Evolutionary conservation across 352 stramenopile genomes (phyloP), one percentile per base, ranked within the genome.

Genomic region (Phytophthora tubulina): DNA sequence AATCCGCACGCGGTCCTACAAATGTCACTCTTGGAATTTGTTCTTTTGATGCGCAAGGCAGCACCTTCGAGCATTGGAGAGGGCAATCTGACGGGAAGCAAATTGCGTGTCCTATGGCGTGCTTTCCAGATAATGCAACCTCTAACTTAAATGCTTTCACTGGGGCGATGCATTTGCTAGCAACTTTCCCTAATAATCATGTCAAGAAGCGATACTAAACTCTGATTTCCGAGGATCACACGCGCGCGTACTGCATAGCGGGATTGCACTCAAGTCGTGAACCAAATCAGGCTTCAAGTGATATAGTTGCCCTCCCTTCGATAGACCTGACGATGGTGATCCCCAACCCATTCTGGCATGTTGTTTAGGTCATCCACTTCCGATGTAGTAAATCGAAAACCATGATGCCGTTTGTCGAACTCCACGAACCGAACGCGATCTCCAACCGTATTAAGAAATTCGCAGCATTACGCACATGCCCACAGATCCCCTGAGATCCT

Each of bases 131-230:
- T 0, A n/a, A 11, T 3, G 30, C 17, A 31, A 70, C 58, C 1
- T 15, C 30, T 13, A 64, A 13, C 2, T 31, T 31, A 38, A 60
- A 70, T 5, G 21, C 35, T 9, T 45, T 14, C 2, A 60, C 44
- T 0, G 52, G 63, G 32, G 45, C 15, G 5, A 70, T 64, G 9
- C 36, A 70, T 4, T 70, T 64, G 2, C 14, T 58, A 3, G 53
- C 45, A 46, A 70, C 45, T 5, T 64, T 33, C 21, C 36, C 51
- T 0, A 70, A 15, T 67, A 61, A 21, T 64, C 63, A n/a, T 70
- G 53, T 2, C 63, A 53, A 0, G 53, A 70, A 35, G 45, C 63
- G 14, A 64, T 70, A 9, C 53, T 70, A 35, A 49, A 60, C 3
- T 35, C 15, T 6, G 36, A 48, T 13, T 39, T 39, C 0, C 60